Evolutionary conservation across 2,329 filamentous ascomycete genomes (phyloP), one percentile per base, ranked within the genome.

Genomic region (Fusarium poae): DNA sequence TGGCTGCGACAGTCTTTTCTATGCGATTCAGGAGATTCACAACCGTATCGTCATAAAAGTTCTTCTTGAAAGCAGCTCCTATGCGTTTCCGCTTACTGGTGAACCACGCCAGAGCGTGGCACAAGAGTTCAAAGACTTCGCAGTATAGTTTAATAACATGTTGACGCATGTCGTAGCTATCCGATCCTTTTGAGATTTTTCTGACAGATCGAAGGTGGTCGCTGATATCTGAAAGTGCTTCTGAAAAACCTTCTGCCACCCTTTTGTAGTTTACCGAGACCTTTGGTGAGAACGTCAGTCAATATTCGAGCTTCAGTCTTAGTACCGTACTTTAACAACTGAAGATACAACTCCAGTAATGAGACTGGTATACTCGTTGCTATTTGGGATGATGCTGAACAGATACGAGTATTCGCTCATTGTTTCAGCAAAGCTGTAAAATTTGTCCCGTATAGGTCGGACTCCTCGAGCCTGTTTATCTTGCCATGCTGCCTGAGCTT

Each of bases 371-470:
- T 45, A 45, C 12, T 20, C 30, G 4, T 45, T 27, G 4, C 43
- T 27, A 13, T 45, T 45, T 3, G 43, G 27, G 6, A 45, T 30
- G 0, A 45, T 45, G n/a, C 43, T 30, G 11, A 45, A 45, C 1
- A 45, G n/a, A 27, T 45, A 45, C 6, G 43, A 45, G 30, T 45
- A 45, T 8, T 45, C 43, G n/a, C n/a, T 45, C 43, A 45, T 45
- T 20, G 43, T 45, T 30, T 45, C n/a, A 7, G 43, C 43, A 30
- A 45, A 45, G 27, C 30, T 45, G 3, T 30, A 45, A 27, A 45
- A 45, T 8, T 45, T 45, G 8, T 45, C 43, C 5, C 43, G 43
- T 16, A 45, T 20, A 21, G 43, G 43, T 16, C 43, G 20, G 18
- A 45, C 10, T 4, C 43, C 43, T 6, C 29, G 43, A 20, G 43